phyloP scores from a whole-genome alignment of 208 protist genomes.

The Leishmania braziliensis region DNA sequence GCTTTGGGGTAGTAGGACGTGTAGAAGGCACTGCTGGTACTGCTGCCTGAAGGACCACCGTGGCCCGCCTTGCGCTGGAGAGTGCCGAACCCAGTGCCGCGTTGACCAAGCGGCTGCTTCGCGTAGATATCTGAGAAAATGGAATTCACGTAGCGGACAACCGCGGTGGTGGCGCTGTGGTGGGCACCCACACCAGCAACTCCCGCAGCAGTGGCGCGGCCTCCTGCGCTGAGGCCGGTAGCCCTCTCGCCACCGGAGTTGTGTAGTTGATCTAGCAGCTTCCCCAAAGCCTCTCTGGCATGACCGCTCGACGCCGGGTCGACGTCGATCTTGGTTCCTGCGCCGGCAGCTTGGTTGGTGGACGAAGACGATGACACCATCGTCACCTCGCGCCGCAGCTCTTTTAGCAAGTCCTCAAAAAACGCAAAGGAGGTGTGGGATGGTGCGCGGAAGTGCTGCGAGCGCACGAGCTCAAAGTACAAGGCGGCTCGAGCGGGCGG shows the following conservation, averaged over 20 bases:
- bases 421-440: constrained; percentile 46
- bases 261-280: constrained; percentile 54
- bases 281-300: constrained; percentile 41
- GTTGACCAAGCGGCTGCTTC: constrained; percentile 55
- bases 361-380: constrained; percentile 5
- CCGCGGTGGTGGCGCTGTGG: constrained; percentile 21
- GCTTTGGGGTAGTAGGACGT: constrained; percentile 57
- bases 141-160: constrained; percentile 33
- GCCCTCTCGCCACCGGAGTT: constrained; percentile 14
- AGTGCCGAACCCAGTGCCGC: constrained; percentile 55
- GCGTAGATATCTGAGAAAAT: constrained; percentile 41
- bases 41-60: constrained; percentile 8
- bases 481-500: constrained; percentile 39
- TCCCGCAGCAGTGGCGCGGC: neutral
- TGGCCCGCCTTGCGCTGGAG: constrained; percentile 38
- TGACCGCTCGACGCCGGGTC: constrained; percentile 18
- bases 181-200: constrained; percentile 5
- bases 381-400: constrained; percentile 39
- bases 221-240: neutral
- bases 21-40: constrained; percentile 19
- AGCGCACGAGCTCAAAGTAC: constrained; percentile 57
- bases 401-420: constrained; percentile 49
- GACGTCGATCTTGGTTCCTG: neutral
- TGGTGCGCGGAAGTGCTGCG: constrained; percentile 43
- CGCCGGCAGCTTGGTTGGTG: neutral